phyloP scores from a whole-genome alignment of 257 asterid genomes.

The Solanum chmielewskii region DNA sequence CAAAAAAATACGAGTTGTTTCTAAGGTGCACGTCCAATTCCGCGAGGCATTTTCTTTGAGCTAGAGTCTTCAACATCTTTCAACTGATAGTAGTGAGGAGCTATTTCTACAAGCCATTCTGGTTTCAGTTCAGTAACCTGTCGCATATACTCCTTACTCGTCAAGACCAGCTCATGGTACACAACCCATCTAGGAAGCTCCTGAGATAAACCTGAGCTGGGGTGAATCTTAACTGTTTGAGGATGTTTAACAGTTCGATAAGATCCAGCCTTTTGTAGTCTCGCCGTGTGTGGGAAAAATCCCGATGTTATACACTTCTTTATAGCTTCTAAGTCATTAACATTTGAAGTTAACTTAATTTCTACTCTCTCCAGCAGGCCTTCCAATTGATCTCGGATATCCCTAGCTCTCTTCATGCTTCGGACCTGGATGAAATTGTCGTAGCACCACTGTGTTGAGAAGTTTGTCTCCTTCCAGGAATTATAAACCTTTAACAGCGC shows the following conservation, averaged over 20 bases:
- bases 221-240: background rate
- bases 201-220: background rate
- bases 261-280: too few relatives aligned
- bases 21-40: conserved; percentile 49
- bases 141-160: background rate
- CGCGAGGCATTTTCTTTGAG: conserved; percentile 88
- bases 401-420: background rate
- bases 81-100: background rate
- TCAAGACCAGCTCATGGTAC: background rate
- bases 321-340: background rate
- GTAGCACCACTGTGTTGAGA: background rate
- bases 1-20: background rate
- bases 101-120: background rate
- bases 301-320: background rate
- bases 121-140: background rate
- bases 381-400: background rate
- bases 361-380: background rate
- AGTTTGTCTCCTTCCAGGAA: background rate
- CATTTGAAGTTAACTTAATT: background rate
- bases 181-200: background rate
- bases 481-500: background rate
- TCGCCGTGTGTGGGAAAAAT: too few relatives aligned
- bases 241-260: too few relatives aligned
- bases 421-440: background rate
- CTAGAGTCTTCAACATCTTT: background rate